Base-by-base conservation (phyloP, 2,329 filamentous ascomycete species). In the Tolypocladium pustulatum region DNA sequence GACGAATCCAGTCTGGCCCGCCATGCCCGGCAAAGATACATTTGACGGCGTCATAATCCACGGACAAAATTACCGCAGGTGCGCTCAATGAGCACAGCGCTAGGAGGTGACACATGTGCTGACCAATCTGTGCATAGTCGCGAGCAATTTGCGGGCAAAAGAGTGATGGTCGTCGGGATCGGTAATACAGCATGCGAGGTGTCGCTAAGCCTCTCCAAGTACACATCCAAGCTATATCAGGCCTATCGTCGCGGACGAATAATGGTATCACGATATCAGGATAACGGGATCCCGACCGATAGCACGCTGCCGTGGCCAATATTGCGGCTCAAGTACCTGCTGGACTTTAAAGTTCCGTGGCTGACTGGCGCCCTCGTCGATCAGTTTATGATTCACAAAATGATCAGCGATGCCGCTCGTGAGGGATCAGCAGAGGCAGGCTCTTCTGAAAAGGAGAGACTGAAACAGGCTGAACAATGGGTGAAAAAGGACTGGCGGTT, bases 111-210 rank as follows among this genome's bases (percentile, higher is more conserved):
- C 1, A 22, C 15, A 52, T 52, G 20, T 12, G 25, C 37, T 49
- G 27, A 55, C 60, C 3, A 13, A 4, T 13, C 34, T 17, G 9
- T 5, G 20, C 60, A 27, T 56, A 67, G 66, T 13, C 62, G 65
- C 15, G 63, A 66, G n/a, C 34, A 57, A 2, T 66, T 67, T 43
- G 37, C 52, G 4, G 65, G 62, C 1, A 73, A 76, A 61, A 73
- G 66, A 9, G 74, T 80, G 4, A 61, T 80, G 9, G 64, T 80
- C 2, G 66, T 80, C 1, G 78, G 78, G 15, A 66, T 78, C 9
- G 74, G 75, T n/a, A 75, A 73, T 56, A 77, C 73, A 0, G 66
- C 65, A 4, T 64, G 63, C 25, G 70, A 72, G 55, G 61, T 68
- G 1, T 65, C 66, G 5, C 63, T 73, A 2, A 66, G 66, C 5